A percentile compares a stretch with the other conserved stretches of the same genome.
phyloP scores from a whole-genome alignment of 2,329 filamentous ascomycete species.

The Stagonosporopsis cucurbitacearum region DNA sequence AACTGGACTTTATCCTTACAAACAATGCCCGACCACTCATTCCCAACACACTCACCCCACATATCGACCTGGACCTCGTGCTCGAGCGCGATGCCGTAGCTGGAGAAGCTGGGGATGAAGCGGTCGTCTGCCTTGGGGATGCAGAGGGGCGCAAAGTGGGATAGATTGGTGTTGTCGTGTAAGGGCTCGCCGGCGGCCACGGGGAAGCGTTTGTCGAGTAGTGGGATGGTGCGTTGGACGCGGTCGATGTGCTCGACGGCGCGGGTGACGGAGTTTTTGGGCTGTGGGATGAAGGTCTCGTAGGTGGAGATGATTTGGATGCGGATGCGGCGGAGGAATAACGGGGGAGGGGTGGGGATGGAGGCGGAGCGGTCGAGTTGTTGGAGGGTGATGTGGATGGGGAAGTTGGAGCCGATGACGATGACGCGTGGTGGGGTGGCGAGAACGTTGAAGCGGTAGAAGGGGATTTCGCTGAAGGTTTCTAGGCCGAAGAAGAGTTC shows the following conservation, averaged over 20 bases:
- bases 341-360: slow-evolving; percentile 26
- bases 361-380: slow-evolving; percentile 38
- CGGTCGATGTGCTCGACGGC: slow-evolving; percentile 12
- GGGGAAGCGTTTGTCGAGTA: slow-evolving; percentile 30
- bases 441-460: slow-evolving; percentile 31
- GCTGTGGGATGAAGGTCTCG: slow-evolving; percentile 24
- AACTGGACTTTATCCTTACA: slow-evolving; percentile 29
- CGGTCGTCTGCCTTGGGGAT: slow-evolving; percentile 11
- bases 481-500: slow-evolving; percentile 31
- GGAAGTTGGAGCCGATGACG: slow-evolving; percentile 23
- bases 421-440: slow-evolving; percentile 32
- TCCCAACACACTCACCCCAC: slow-evolving; percentile 37
- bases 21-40: slow-evolving; percentile 26
- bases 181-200: slow-evolving; percentile 23
- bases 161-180: slow-evolving; percentile 24
- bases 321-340: slow-evolving; percentile 33
- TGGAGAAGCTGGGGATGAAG: slow-evolving; percentile 33
- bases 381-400: slow-evolving; percentile 26
- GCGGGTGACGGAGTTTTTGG: slow-evolving; percentile 7
- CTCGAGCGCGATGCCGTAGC: slow-evolving; percentile 33
- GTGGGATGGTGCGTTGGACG: slow-evolving; percentile 14
- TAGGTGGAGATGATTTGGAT: slow-evolving; percentile 27
- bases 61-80: slow-evolving; percentile 34
- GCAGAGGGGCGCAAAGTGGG: slow-evolving; percentile 15
- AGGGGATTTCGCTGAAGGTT: slow-evolving; percentile 29